Conservation (phyloP, 1,139 yeast genomes). For the Entelexis sorbosivorans region DNA sequence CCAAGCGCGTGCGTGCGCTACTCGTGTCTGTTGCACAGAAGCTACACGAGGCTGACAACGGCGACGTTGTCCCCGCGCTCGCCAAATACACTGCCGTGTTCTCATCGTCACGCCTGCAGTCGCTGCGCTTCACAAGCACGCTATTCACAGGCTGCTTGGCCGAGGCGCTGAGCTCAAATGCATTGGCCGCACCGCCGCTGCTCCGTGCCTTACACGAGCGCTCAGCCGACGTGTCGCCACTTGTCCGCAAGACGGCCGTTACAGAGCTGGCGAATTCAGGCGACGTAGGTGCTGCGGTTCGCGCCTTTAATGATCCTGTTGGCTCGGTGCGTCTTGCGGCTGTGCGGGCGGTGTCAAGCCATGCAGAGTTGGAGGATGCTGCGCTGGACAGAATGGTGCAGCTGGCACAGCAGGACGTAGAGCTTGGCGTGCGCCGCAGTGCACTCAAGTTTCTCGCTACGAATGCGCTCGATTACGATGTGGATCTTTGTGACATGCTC, state of each 20-base stretch:
- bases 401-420: conserved; percentile 20
- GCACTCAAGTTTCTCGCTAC: conserved; percentile 12
- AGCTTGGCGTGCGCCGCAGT: conserved; percentile 17
- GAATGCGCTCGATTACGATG: neutral
- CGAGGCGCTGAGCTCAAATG: neutral
- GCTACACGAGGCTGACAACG: conserved; percentile 9
- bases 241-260: conserved; percentile 15
- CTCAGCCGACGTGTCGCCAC: conserved; percentile 13
- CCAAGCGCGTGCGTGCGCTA: conserved; percentile 3
- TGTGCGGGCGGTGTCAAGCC: neutral
- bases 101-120: conserved; percentile 7
- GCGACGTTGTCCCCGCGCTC: neutral
- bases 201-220: conserved; percentile 8
- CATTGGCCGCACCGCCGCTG: neutral
- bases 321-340: conserved; percentile 18
- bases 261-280: neutral
- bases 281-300: neutral
- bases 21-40: neutral
- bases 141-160: neutral
- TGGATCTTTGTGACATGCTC: neutral
- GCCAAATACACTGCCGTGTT: conserved; percentile 3
- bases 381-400: conserved; percentile 10
- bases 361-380: neutral
- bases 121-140: conserved; percentile 15
- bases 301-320: conserved; percentile 15